phyloP scores from a whole-genome alignment of 1,284 basidiomycete genomes.

The Grifola frondosa region DNA sequence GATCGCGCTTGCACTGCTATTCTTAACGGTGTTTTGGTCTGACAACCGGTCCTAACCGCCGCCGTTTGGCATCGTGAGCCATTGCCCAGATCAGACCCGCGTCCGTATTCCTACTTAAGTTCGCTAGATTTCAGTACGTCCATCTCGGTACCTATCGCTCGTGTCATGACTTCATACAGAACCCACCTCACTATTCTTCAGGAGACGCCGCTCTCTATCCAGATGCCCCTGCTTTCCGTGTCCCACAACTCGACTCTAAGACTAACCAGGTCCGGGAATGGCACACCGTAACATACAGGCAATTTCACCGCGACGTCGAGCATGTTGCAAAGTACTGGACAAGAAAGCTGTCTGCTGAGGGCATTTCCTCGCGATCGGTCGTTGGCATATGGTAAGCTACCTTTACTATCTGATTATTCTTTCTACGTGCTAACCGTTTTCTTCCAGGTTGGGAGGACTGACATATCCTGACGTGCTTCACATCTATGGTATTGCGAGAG shows the following conservation, averaged over 20 bases:
- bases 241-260: slow-evolving; percentile 41
- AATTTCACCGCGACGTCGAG: slow-evolving; percentile 56
- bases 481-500: slow-evolving; percentile 69
- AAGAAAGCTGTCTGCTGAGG: slow-evolving; percentile 39
- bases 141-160: slow-evolving; percentile 14
- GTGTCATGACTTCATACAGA: slow-evolving; percentile 25
- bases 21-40: slow-evolving; percentile 20
- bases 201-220: slow-evolving; percentile 43
- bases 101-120: slow-evolving; percentile 18
- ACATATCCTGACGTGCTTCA: slow-evolving; percentile 66
- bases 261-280: slow-evolving; percentile 41
- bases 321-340: slow-evolving; percentile 56
- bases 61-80: too few relatives aligned
- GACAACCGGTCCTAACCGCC: slow-evolving; percentile 18
- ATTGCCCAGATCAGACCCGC: too few relatives aligned
- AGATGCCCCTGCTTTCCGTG: slow-evolving; percentile 47
- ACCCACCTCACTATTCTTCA: slow-evolving; percentile 55
- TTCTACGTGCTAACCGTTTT: slow-evolving; percentile 8
- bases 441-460: slow-evolving; percentile 61
- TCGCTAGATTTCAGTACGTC: slow-evolving; percentile 1
- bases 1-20: slow-evolving; percentile 19
- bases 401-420: slow-evolving; percentile 6
- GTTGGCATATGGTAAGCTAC: slow-evolving; percentile 62
- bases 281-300: slow-evolving; percentile 50
- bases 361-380: slow-evolving; percentile 52